These are phyloP conservation scores for Lyophyllum decastes DNA, from an alignment of 768 basidiomycete species.

Conservation along the genomic window DNA sequence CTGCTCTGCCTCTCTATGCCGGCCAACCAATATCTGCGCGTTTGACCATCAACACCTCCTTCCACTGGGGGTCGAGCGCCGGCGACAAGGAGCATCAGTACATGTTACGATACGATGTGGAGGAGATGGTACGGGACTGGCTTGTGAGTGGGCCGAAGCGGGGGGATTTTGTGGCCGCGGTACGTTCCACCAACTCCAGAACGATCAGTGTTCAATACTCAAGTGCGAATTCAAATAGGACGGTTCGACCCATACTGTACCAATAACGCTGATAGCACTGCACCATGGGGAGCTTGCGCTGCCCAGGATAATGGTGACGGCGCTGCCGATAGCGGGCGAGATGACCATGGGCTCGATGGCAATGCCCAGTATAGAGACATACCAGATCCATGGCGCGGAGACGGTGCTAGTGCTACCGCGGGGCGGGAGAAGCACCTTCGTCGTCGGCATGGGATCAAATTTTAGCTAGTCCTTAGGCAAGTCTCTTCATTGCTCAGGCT, in stretches of 20 bases:
- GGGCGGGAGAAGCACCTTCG: conserved; percentile 79
- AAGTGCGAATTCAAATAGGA: conserved; percentile 45
- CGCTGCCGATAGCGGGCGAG: conserved; percentile 54
- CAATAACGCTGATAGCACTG: conserved; percentile 82
- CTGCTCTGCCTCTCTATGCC: conserved; percentile 62
- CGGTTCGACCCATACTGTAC: conserved; percentile 54
- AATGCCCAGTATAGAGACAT: conserved; percentile 72
- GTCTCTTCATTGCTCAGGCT: neutral
- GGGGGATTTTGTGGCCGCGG: conserved; percentile 78
- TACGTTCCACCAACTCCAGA: conserved; percentile 29
- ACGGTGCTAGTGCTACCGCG: conserved; percentile 80
- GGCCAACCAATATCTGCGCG: conserved; percentile 82
- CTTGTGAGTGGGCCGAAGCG: conserved; percentile 86
- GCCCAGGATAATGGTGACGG: conserved; percentile 69
- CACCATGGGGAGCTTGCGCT: conserved; percentile 80
- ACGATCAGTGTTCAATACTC: neutral
- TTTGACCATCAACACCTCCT: conserved; percentile 69
- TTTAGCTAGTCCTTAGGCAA: conserved; percentile 2
- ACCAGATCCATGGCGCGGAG: conserved; percentile 85
- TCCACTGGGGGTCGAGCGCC: conserved; percentile 69
- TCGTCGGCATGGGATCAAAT: conserved; percentile 68
- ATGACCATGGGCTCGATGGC: conserved; percentile 58
- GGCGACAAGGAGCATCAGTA: conserved; percentile 43
- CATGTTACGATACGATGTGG: conserved; percentile 76
- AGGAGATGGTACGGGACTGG: conserved; percentile 84